Base-by-base conservation (phyloP, 2,329 filamentous ascomycete species). In the Fusarium staphyleae region DNA sequence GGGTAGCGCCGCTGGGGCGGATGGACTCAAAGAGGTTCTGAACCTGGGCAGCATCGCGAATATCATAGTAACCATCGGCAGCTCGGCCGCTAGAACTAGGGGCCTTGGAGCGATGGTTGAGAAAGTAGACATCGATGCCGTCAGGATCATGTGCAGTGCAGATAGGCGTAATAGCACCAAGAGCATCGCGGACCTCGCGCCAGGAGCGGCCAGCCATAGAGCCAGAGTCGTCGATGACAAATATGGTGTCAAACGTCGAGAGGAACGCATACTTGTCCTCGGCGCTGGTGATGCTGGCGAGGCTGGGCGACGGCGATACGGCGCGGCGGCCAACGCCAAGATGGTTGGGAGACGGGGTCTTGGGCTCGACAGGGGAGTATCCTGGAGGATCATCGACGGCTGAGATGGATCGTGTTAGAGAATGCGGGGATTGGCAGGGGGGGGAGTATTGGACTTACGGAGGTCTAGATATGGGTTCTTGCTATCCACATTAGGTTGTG, bases 211-310 rank as follows among this genome's bases (percentile, higher is more conserved):
- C 90, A 1, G 79, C 77, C 93, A 98, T 98, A 65, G 88, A 93
- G 5, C 86, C 85, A n/a, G 88, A 92, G 77, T 98, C 93, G 70
- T 98, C 93, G 69, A 98, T 91, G 1, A 98, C 75, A 71, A 98
- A 93, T 49, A 93, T 76, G 26, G 92, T 97, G 75, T 98, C 91
- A 70, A 96, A 97, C 13, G 80, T 80, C 34, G 75, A 72, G 5
- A 98, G 85, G 70, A 96, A 96, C 2, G 86, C 82, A 69, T 90
- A 95, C 2, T 80, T 83, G 65, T 91, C 87, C 62, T 91, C 87
- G 16, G 75, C 73, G 8, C 71, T 73, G 6, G 70, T 72, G 55
- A 76, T 62, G 35, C 61, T 70, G n/a, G 69, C 56, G 13, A 63
- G 19, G 11, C 53, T 62, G 3, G 48, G 57, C 4, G 60, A 46